These are phyloP conservation scores for Cyclocybe aegerita DNA, from an alignment of 768 basidiomycete genomes.

Conservation along the genomic window DNA sequence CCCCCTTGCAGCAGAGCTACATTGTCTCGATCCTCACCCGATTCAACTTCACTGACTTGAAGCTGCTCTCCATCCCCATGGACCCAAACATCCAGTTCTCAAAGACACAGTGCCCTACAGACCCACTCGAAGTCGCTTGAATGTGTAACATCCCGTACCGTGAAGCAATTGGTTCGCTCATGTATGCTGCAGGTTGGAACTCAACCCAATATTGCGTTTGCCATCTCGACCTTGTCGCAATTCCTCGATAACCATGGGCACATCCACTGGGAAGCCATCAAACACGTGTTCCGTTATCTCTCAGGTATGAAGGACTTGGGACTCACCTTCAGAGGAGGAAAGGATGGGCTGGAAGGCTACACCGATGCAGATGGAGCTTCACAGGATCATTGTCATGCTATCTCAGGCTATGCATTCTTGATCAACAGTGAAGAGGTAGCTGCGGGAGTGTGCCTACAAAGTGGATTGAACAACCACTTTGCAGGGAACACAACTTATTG, in stretches of 20 bases:
- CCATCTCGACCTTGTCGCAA: conserved; percentile 23
- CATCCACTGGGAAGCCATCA: conserved; percentile 27
- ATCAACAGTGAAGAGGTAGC: conserved; percentile 20
- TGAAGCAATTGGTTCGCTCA: conserved; percentile 29
- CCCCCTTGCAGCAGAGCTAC: conserved; percentile 28
- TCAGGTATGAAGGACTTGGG: conserved; percentile 3
- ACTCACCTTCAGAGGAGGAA: conserved; percentile 11
- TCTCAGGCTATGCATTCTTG: conserved; percentile 14
- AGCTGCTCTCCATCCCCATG: background rate
- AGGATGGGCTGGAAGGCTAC: background rate
- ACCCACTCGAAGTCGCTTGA: conserved; percentile 5
- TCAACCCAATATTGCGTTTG: no score
- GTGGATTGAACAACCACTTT: no score
- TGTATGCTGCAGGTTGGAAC: conserved; percentile 24
- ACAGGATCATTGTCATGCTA: background rate
- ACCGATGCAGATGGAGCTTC: no score
- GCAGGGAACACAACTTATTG: no score
- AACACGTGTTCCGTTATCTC: conserved; percentile 18
- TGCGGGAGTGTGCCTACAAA: no score
- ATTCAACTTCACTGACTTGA: conserved; percentile 11
- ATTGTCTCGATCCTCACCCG: conserved; percentile 28
- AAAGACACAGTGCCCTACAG: conserved; percentile 13
- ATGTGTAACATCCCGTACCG: conserved; percentile 24
- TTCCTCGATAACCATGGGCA: conserved; percentile 27
- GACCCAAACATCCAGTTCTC: background rate